These are phyloP conservation scores for Aurinia saxatilis DNA, from an alignment of 345 rosid genomes.

Conservation along the genomic window DNA sequence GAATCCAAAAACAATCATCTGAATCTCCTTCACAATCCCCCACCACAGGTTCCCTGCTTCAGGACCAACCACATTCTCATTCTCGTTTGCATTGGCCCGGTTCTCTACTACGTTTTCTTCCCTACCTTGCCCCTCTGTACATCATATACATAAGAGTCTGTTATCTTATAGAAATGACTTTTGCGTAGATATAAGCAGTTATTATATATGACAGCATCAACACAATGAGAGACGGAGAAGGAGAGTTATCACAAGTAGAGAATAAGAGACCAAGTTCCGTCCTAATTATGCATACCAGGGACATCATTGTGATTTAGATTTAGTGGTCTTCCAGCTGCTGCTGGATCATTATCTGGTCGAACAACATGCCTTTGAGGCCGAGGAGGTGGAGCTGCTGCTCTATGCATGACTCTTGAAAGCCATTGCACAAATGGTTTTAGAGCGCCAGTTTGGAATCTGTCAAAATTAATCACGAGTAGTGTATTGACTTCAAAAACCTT, in stretches of 20 bases:
- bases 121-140: constrained; percentile 44
- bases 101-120: constrained; percentile 38
- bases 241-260: background rate
- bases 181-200: background rate
- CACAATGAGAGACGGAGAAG: background rate
- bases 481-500: no score
- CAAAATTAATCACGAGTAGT: no score
- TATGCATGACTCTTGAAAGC: constrained; percentile 89
- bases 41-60: constrained; percentile 63
- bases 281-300: constrained; percentile 39
- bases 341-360: constrained; percentile 49
- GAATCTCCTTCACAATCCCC: constrained; percentile 84
- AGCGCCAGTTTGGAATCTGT: constrained; percentile 91
- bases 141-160: background rate
- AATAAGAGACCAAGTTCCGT: background rate
- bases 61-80: constrained; percentile 41
- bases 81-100: constrained; percentile 35
- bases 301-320: constrained; percentile 43
- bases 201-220: background rate
- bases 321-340: constrained; percentile 45
- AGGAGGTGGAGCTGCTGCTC: constrained; percentile 86
- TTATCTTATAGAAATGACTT: background rate
- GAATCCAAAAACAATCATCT: constrained; percentile 78
- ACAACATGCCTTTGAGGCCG: constrained; percentile 59
- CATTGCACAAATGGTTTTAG: constrained; percentile 63